Conservation (phyloP, 768 basidiomycete genomes). For the Leccinum arenicola region DNA sequence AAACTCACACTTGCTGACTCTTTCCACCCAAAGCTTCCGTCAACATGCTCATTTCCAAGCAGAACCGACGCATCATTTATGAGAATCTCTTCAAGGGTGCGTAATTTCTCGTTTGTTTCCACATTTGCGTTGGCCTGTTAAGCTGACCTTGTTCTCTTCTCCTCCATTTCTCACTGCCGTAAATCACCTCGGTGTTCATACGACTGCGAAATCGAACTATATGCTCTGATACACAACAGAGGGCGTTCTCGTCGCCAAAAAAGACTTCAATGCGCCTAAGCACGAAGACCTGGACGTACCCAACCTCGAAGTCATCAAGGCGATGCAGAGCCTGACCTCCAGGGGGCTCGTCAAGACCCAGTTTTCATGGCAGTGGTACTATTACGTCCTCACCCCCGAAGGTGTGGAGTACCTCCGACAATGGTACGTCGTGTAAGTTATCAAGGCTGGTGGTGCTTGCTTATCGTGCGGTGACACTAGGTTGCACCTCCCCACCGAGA, state of each 20-base stretch:
- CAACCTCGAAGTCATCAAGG: constrained; percentile 70
- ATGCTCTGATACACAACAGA: constrained; percentile 44
- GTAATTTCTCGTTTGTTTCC: constrained; percentile 18
- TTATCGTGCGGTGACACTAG: constrained; percentile 33
- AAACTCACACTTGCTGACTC: constrained; percentile 16
- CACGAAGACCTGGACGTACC: constrained; percentile 85
- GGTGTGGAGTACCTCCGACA: constrained; percentile 97
- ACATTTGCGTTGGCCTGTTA: neutral
- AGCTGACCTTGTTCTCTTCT: constrained; percentile 1
- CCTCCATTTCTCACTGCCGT: no score
- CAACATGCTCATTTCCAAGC: constrained; percentile 96
- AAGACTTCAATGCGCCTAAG: constrained; percentile 97
- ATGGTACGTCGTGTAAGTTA: constrained; percentile 43
- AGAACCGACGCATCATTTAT: constrained; percentile 94
- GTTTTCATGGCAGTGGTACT: constrained; percentile 99
- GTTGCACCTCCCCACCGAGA: constrained; percentile 93
- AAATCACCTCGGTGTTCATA: neutral
- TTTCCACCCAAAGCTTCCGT: constrained; percentile 27
- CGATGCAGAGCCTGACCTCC: constrained; percentile 65
- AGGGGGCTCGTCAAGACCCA: constrained; percentile 95
- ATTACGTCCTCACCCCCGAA: constrained; percentile 95
- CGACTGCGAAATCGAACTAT: neutral
- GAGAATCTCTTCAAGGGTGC: constrained; percentile 99
- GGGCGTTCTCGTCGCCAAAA: constrained; percentile 99
- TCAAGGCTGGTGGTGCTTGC: neutral